These are phyloP conservation scores for Rozella allomycis DNA, from an alignment of 371 early-diverging fungal species.

Conservation along the genomic window DNA sequence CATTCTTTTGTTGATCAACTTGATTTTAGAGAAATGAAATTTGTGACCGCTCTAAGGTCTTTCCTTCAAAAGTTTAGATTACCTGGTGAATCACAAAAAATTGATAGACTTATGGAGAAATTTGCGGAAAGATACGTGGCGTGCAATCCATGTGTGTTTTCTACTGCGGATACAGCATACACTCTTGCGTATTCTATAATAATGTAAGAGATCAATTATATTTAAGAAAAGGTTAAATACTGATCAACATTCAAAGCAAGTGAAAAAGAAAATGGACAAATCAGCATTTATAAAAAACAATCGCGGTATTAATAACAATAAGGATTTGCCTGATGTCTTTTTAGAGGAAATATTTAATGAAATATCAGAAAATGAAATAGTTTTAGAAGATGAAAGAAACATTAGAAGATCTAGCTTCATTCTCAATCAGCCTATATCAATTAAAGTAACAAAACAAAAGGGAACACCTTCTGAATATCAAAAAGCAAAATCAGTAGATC, in stretches of 20 bases:
- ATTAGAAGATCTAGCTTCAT: too few relatives aligned
- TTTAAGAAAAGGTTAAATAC: too few relatives aligned
- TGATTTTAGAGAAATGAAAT: constrained; percentile 24
- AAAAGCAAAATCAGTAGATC: too few relatives aligned
- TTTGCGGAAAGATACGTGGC: constrained; percentile 36
- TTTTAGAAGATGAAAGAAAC: constrained; percentile 33
- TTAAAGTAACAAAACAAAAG: too few relatives aligned
- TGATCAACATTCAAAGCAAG: constrained; percentile 31
- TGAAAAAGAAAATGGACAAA: constrained; percentile 32
- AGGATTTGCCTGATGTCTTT: constrained; percentile 20
- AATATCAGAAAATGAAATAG: constrained; percentile 22
- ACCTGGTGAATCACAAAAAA: constrained; percentile 41
- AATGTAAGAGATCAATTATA: too few relatives aligned
- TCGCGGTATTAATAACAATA: constrained; percentile 26
- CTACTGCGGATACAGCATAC: constrained; percentile 34
- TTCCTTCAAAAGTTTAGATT: constrained; percentile 38
- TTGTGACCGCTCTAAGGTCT: constrained; percentile 31
- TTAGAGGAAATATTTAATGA: constrained; percentile 23
- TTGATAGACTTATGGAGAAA: constrained; percentile 36
- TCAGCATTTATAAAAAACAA: constrained; percentile 31
- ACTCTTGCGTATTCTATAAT: constrained; percentile 39
- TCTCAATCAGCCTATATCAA: too few relatives aligned
- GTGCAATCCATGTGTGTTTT: constrained; percentile 24
- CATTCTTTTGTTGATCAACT: constrained; percentile 28
- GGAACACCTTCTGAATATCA: too few relatives aligned